phyloP scores from a whole-genome alignment of 1,284 basidiomycete species.

The Wallemia ichthyophaga region DNA sequence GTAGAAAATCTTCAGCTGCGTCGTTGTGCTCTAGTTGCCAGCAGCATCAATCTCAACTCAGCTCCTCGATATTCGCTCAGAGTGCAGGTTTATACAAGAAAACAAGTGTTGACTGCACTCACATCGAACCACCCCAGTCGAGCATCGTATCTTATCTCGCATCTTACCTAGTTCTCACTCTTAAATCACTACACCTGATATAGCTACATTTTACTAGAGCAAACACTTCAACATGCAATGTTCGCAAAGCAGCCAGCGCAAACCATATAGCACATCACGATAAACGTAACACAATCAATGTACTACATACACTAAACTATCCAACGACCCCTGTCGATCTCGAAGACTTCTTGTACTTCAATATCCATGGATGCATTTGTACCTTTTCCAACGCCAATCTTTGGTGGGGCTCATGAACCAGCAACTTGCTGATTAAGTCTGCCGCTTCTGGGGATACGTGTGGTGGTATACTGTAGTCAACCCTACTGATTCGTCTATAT shows the following conservation, averaged over 20 bases:
- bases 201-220: too few relatives aligned
- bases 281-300: too few relatives aligned
- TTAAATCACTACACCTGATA: too few relatives aligned
- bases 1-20: not conserved
- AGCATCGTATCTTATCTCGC: too few relatives aligned
- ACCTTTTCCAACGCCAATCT: slow-evolving; percentile 56
- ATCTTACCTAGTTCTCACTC: too few relatives aligned
- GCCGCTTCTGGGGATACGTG: slow-evolving; percentile 32
- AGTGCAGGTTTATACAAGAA: not conserved
- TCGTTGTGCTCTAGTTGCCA: not conserved
- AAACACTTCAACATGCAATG: too few relatives aligned
- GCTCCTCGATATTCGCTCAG: not conserved
- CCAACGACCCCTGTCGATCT: not conserved
- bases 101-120: not conserved
- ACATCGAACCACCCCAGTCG: not conserved
- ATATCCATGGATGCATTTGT: slow-evolving; percentile 68
- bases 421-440: slow-evolving; percentile 40
- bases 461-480: slow-evolving; percentile 47
- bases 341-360: slow-evolving; percentile 27
- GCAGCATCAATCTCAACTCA: not conserved
- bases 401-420: slow-evolving; percentile 56
- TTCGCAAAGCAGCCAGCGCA: too few relatives aligned
- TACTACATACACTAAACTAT: too few relatives aligned
- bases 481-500: slow-evolving; percentile 49
- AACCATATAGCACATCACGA: too few relatives aligned